A percentile compares a stretch with the other conserved stretches of the same genome.
Evolutionary conservation across 768 basidiomycete species (phyloP).

Genomic region (Phanerochaete carnosa): DNA sequence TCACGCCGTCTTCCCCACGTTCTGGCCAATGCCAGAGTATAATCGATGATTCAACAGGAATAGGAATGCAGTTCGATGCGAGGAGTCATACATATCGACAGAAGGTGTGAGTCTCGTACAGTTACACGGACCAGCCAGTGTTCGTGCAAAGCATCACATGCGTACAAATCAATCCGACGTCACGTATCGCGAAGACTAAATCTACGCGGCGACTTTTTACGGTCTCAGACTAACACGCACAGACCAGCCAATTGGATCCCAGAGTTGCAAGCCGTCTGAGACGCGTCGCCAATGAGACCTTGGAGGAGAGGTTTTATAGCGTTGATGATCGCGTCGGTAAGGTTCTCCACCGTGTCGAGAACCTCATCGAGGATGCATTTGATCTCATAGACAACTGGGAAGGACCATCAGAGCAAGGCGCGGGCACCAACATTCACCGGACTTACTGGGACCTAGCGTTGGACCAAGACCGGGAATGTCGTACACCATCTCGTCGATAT

Average conservation of each 20-base stretch:
- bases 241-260: slow-evolving; percentile 21
- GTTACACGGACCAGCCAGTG: slow-evolving; percentile 16
- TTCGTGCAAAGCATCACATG: slow-evolving; percentile 9
- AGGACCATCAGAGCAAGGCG: background rate
- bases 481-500: slow-evolving; percentile 30
- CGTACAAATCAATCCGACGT: slow-evolving; percentile 1
- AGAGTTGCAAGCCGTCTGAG: slow-evolving; percentile 19
- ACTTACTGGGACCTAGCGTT: slow-evolving; percentile 54
- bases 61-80: slow-evolving; percentile 15
- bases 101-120: slow-evolving; percentile 6
- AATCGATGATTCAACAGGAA: slow-evolving; percentile 3
- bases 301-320: slow-evolving; percentile 35
- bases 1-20: background rate
- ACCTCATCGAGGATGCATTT: slow-evolving; percentile 57
- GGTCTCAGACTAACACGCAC: slow-evolving; percentile 15
- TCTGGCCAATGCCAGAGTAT: too few relatives aligned
- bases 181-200: background rate
- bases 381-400: slow-evolving; percentile 51
- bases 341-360: slow-evolving; percentile 46
- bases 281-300: slow-evolving; percentile 21
- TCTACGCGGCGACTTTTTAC: background rate
- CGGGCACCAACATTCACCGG: background rate
- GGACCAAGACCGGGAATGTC: slow-evolving; percentile 46
- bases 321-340: slow-evolving; percentile 46
- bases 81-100: slow-evolving; percentile 18